Evolutionary conservation across 2,329 filamentous ascomycete species (phyloP), one percentile per base, ranked within the genome.

Genomic region (Neocatenulostroma microsporum): DNA sequence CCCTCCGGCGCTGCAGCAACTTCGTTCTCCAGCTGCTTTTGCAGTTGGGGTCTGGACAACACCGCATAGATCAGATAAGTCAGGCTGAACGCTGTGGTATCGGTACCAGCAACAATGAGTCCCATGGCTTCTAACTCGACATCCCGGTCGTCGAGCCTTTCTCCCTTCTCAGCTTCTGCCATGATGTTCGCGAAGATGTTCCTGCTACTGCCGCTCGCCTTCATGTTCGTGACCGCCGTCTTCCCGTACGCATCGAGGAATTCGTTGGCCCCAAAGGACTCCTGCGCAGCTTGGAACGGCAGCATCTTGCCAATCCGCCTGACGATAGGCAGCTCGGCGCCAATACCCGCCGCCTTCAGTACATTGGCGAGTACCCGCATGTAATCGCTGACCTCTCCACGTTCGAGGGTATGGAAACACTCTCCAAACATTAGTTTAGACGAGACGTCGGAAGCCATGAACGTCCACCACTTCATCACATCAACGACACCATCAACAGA

Each of bases 401-500:
- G 42, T 30, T 63, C 56, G 8, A 67, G 42, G 49, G 62, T 63
- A 5, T 53, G 46, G 37, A 66, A 64, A 2, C 47, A 52, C 27
- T 63, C 58, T 12, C 63, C 63, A 40, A 66, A 65, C 25, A 56
- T 55, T 3, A 67, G 40, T 31, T 61, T 48, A 2, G 54, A 53
- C 14, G 55, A 57, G 6, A 66, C 53, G 46, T 67, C 63, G 0
- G 56, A 56, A 6, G 62, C 57, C 51, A 66, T 57, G 10, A 64
- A 54, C 11, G 59, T 62, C 59, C 43, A 58, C 64, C 63, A 67
- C 34, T 62, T 58, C 30, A 63, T 36, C 4, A 66, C 38, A 47
- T 68, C 62, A 5, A 56, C 56, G 3, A 28, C 21, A 12, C 61
- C 61, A 54, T 33, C 55, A n/a, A 55, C 30, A 9, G 33, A 28